A percentile compares a stretch with the other conserved stretches of the same genome.
These are phyloP conservation scores for Boletus tomentosulus DNA, from an alignment of 768 basidiomycete genomes.

Conservation along the genomic window DNA sequence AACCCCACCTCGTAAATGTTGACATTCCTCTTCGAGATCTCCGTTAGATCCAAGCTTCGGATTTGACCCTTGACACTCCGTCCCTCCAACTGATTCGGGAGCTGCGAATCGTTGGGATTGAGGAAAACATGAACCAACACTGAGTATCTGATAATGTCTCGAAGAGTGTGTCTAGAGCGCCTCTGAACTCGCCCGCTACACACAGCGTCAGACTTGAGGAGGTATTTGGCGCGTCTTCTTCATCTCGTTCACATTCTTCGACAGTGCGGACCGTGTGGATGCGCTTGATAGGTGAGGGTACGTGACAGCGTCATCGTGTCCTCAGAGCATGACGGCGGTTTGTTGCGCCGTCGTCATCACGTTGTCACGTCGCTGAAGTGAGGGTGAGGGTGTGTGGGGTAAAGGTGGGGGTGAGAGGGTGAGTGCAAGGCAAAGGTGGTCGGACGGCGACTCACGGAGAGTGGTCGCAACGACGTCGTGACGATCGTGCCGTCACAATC, in stretches of 20 bases:
- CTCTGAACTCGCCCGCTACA: slow-evolving; percentile 84
- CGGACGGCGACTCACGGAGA: too few relatives aligned
- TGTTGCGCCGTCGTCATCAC: too few relatives aligned
- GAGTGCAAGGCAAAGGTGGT: too few relatives aligned
- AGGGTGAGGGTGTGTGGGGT: too few relatives aligned
- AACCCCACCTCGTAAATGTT: slow-evolving; percentile 81
- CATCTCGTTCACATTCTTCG: slow-evolving; percentile 49
- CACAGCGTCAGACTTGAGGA: slow-evolving; percentile 49
- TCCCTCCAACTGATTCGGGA: slow-evolving; percentile 92
- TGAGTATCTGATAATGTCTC: slow-evolving; percentile 87
- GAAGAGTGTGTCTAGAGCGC: slow-evolving; percentile 81
- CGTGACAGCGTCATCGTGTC: too few relatives aligned
- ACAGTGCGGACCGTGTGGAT: slow-evolving; percentile 32
- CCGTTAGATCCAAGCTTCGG: slow-evolving; percentile 70
- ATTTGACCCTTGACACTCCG: slow-evolving; percentile 91
- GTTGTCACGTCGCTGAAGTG: too few relatives aligned
- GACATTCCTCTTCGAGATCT: slow-evolving; percentile 64
- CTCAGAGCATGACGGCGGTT: too few relatives aligned
- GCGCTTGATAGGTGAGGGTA: slow-evolving; percentile 64
- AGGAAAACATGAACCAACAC: slow-evolving; percentile 87
- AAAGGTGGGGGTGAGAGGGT: too few relatives aligned
- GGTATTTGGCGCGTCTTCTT: slow-evolving; percentile 34
- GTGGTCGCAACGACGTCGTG: too few relatives aligned
- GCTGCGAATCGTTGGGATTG: slow-evolving; percentile 91
- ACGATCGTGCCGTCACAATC: too few relatives aligned